Evolutionary conservation across 768 basidiomycete species (phyloP), one percentile per base, ranked within the genome.

Genomic region (Tricholoma sp.): DNA sequence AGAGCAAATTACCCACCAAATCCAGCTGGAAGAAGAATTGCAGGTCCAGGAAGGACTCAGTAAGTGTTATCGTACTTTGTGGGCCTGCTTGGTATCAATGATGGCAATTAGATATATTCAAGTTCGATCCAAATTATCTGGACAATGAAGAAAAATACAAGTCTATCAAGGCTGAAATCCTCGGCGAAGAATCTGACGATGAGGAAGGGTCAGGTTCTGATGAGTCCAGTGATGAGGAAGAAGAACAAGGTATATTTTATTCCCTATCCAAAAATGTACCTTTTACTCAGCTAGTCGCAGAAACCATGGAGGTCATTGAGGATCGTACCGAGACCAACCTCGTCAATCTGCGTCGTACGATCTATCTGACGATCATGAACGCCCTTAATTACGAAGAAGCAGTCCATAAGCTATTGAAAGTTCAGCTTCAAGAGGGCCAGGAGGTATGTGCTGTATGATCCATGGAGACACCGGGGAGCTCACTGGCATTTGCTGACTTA

Each of bases 311-410:
- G 71, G 94, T 87, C 31, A 98, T 99, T 50, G 86, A 95, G 66
- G 97, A 99, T 69, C 84, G 84, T 61, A 98, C 97, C 0, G 94
- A 91, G 68, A 97, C 94, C 13, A 97, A 97, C 67, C 75, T 98
- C 54, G 94, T 98, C 70, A 98, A 98, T 71, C 74, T 99, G 50
- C 87, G 97, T 50, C 84, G 94, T 65, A 82, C 84, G 20, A 98
- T 99, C 68, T 99, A 99, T 69, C 74, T 99, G 60, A 97, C 97
- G 0, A 96, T 98, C 77, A 98, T 98, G 96, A 98, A 98, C 67
- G 93, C 94, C 45, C 80, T 98, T 57, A 94, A 92, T 70, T 97
- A 94, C 68, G 97, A 99, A 71, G 97, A 99, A 84, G 96, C 96
- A 0, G 95, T 98, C 0, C 97, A 99, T 73, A 99, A 99, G 68